Base-by-base conservation (phyloP, 1,139 yeast species). In the Pichia sp. region DNA sequence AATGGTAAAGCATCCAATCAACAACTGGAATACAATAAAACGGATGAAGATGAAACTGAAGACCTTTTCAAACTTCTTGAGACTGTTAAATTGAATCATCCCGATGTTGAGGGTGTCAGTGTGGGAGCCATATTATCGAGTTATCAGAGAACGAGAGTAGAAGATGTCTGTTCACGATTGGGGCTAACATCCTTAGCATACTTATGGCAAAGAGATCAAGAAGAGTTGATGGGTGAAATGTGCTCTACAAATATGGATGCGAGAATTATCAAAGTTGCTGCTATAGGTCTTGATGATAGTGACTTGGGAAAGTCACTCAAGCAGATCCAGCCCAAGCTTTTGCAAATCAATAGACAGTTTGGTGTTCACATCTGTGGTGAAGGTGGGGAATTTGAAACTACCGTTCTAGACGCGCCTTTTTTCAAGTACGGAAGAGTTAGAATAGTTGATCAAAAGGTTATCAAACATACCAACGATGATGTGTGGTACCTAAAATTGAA, bases 311-410 rank as follows among this genome's bases (percentile, higher is more conserved):
- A 72, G 53, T 64, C 79, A 5, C 64, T 91, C 29, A 69, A 66
- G 3, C 71, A 83, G 46, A 63, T 82, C 47, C 72, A 72, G 38
- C 81, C 86, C 0, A 69, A 65, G 1, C 59, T 91, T 52, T 50
- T 70, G 10, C 65, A 64, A 27, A 63, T 88, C 46, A 82, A 88
- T 52, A 47, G 56, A 10, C 61, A 64, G 59, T 88, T 75, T 56
- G 94, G 88, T 2, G 84, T 88, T 9, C 96, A 91, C 56, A 76
- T 91, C 1, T 91, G 98, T 63, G 98, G 98, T 8, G 98, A 91
- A 63, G 98, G 98, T 16, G 98, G 98, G 1, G 98, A 91, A 58
- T 91, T 87, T 56, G 98, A 91, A 55, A 81, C 96, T 0, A 64
- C 88, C 47, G 97, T 91, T 3, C 65, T 91, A 22, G 96, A 91